These are phyloP conservation scores for Aureobasidium sp. DNA, from an alignment of 2,329 filamentous ascomycete genomes.

Conservation along the genomic window DNA sequence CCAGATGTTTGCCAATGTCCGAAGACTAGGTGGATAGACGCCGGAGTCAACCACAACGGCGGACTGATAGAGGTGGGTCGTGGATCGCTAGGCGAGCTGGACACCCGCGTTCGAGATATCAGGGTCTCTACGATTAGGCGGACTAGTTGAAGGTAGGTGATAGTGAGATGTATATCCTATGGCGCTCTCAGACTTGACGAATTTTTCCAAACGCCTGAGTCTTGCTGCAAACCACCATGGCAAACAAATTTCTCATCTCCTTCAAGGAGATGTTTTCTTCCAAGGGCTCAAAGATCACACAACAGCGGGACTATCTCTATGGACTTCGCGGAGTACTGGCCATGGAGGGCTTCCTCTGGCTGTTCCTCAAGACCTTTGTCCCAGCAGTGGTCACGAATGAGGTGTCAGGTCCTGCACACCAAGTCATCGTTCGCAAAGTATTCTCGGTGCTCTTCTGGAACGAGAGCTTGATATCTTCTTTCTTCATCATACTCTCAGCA, in stretches of 20 bases:
- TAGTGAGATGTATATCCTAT: neutral
- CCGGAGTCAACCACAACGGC: neutral
- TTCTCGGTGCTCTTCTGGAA: slow-evolving; percentile 41
- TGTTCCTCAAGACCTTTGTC: slow-evolving; percentile 39
- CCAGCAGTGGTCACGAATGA: slow-evolving; percentile 35
- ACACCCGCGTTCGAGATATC: neutral
- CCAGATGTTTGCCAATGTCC: neutral
- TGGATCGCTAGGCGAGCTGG: neutral
- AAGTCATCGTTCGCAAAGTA: slow-evolving; percentile 36
- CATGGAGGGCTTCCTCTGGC: slow-evolving; percentile 36
- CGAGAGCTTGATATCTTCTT: slow-evolving; percentile 36
- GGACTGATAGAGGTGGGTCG: neutral
- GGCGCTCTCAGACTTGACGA: neutral
- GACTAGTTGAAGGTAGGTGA: neutral
- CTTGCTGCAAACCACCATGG: neutral
- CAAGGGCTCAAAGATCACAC: neutral
- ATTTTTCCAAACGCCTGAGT: neutral
- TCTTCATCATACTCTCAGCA: slow-evolving; percentile 39
- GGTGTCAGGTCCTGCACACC: slow-evolving; percentile 31
- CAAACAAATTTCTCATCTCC: neutral
- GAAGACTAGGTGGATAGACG: neutral
- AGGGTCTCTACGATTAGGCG: neutral
- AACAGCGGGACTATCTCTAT: slow-evolving; percentile 28
- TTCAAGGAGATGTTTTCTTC: neutral
- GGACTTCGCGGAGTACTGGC: slow-evolving; percentile 39